Base-by-base conservation (phyloP, 305 asterid genomes). In the Fraxinus platypoda region DNA sequence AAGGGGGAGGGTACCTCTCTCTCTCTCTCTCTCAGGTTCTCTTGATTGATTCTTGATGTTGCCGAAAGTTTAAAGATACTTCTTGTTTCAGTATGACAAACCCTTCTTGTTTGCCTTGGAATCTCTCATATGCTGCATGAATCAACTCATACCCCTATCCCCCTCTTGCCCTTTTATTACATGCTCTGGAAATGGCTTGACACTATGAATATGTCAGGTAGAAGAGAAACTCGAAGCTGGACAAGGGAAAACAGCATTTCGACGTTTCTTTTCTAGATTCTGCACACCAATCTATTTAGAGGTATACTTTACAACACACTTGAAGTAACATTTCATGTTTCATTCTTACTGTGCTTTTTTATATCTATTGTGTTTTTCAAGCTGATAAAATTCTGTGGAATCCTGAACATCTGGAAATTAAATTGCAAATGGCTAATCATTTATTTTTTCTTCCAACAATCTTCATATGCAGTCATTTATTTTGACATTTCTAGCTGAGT, bases 171-270 rank as follows among this genome's bases (percentile, higher is more conserved):
- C 66, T 25, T 62, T 62, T 9, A 62, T 62, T 62, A 23, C 33
- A 8, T 62, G 72, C 33, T 8, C 17, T 2, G 17, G 33, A 62
- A 62, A 62, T 62, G 31, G 64, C 31, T 80, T 62, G 34, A 70
- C 41, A 75, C 21, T 34, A 9, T 82, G 84, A 80, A 75, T 78
- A 62, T 78, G 28, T 77, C 86, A 90, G 93, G 95, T 88, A 31
- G 98, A 94, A 86, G 97, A 92, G 88, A 94, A 94, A 74, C 98
- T 94, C 75, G 98, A 91, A 85, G 78, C 87, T 75, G 97, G 97
- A 73, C 97, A 94, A 81, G 93, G 98, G 83, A 92, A 94, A 86
- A 85, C 98, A 78, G 81, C 87, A 33, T 76, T 85, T 76, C 87
- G 95, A 1, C 95, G 95, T 72, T 89, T 92, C 90, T 87, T 93